Evolutionary conservation across 768 basidiomycete species (phyloP), one percentile per base, ranked within the genome.

Genomic region (Sarcodon sp.): DNA sequence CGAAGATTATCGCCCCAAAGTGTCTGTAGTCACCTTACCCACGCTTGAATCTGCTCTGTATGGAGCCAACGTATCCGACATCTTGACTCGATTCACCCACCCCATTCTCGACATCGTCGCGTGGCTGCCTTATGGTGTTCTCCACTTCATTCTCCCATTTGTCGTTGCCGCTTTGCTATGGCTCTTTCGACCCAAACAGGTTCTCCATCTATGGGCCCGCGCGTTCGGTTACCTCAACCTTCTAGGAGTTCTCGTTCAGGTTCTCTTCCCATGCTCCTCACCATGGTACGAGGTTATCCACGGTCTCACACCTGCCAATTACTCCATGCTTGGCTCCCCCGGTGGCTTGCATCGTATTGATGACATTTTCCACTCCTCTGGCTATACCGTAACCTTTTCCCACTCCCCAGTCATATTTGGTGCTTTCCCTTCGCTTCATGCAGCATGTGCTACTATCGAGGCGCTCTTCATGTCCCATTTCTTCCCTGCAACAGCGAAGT

Each of bases 281-380:
- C 96, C 96, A 5, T 86, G 96, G 96, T 99, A 98, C 65, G 94
- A 98, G 60, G 76, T 98, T 56, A 89, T 96, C 54, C 83, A 98
- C 61, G 96, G 96, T 1, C 79, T 97, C 35, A 94, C 89, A 0
- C 96, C 96, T 0, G 96, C 96, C 33, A 78, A 90, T 57, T 98
- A 98, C 69, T 68, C 69, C 44, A 92, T 94, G 75, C 79, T 78
- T 43, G 96, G 96, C 16, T 97, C 92, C 0, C 80, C 96, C 2
- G 94, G 91, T 7, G 96, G 96, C 1, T 76, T 98, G 10, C 79
- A 83, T 27, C 83, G 94, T 44, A 97, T 99, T 51, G 96, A 98
- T 62, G 74, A 77, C 34, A 71, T 98, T 36, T 87, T 98, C 61
- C 80, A 83, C 49, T 67, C 75, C 0, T 67, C 72, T 35, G 78